These are phyloP conservation scores for Rhinocladiella mackenziei DNA, from an alignment of 2,329 filamentous ascomycete genomes.

Conservation along the genomic window DNA sequence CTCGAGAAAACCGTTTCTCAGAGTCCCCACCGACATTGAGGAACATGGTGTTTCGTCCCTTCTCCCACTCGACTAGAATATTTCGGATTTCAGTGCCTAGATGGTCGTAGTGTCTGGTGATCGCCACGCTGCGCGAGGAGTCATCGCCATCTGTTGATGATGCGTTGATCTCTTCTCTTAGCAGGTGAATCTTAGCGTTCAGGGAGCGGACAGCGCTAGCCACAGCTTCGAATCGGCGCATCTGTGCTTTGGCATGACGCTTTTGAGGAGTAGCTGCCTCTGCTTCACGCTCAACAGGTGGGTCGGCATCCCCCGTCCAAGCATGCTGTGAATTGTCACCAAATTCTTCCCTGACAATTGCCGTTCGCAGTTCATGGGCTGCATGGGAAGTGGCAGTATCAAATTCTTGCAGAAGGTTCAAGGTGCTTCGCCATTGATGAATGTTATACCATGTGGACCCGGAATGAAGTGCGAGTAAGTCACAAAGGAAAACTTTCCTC, in stretches of 20 bases:
- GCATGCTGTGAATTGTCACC: constrained; percentile 4
- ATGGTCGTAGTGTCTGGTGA: constrained; percentile 89
- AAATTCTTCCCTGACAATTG: constrained; percentile 22
- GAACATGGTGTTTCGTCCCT: constrained; percentile 76
- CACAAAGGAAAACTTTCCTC: constrained; percentile 81
- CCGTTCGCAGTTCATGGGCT: constrained; percentile 14
- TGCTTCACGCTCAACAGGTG: constrained; percentile 3
- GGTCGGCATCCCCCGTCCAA: constrained; percentile 5
- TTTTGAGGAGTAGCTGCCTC: constrained; percentile 62
- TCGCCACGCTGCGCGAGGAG: constrained; percentile 69
- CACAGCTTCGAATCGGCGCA: constrained; percentile 81
- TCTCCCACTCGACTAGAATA: constrained; percentile 79
- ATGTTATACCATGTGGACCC: constrained; percentile 40
- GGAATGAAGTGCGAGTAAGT: constrained; percentile 80
- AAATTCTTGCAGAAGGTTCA: constrained; percentile 74
- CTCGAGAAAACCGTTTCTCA: constrained; percentile 31
- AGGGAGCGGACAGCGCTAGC: constrained; percentile 86
- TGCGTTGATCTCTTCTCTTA: constrained; percentile 83
- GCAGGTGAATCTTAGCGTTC: constrained; percentile 88
- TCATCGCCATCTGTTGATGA: constrained; percentile 57
- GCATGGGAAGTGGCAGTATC: constrained; percentile 31
- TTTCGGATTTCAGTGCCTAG: constrained; percentile 82
- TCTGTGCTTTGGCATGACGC: constrained; percentile 79
- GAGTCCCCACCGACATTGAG: constrained; percentile 62
- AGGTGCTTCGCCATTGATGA: constrained; percentile 54